Percentiles rank a stretch among this genome's conserved stretches.
Evolutionary conservation across 1,139 yeast genomes (phyloP).

Genomic region (Wickerhamomyces sp.): DNA sequence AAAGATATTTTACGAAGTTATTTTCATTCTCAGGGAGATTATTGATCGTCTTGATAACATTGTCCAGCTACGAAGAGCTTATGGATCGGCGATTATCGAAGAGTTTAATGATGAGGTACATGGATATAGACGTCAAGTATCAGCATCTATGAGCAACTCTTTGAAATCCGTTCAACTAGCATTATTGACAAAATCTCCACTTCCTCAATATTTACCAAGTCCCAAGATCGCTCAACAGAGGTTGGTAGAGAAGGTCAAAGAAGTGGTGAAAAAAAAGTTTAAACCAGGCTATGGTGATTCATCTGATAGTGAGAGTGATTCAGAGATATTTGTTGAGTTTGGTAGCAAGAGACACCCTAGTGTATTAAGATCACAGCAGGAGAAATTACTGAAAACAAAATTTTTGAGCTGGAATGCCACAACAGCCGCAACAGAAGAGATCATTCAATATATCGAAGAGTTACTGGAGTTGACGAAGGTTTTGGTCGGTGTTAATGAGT

Average conservation of each 20-base stretch:
- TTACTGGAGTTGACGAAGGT: constrained; percentile 36
- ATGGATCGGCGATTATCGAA: constrained; percentile 43
- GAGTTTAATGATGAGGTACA: constrained; percentile 37
- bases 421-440: constrained; percentile 43
- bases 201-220: constrained; percentile 48
- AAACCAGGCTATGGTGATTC: constrained; percentile 2
- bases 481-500: constrained; percentile 43
- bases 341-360: constrained; percentile 7
- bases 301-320: constrained; percentile 15
- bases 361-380: constrained; percentile 17
- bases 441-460: constrained; percentile 46
- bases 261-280: constrained; percentile 26
- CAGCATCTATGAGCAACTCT: constrained; percentile 34
- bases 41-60: constrained; percentile 44
- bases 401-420: constrained; percentile 50
- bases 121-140: constrained; percentile 41
- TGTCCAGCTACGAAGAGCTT: constrained; percentile 36
- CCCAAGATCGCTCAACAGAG: constrained; percentile 44
- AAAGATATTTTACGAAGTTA: constrained; percentile 38
- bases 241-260: constrained; percentile 38
- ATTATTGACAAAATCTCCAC: constrained; percentile 36
- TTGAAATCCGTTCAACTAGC: constrained; percentile 42
- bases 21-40: constrained; percentile 41
- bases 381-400: constrained; percentile 31
- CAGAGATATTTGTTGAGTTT: constrained; percentile 15